Base-by-base conservation (phyloP, 495 filamentous ascomycete genomes). In the Aspergillus saccharolyticus region DNA sequence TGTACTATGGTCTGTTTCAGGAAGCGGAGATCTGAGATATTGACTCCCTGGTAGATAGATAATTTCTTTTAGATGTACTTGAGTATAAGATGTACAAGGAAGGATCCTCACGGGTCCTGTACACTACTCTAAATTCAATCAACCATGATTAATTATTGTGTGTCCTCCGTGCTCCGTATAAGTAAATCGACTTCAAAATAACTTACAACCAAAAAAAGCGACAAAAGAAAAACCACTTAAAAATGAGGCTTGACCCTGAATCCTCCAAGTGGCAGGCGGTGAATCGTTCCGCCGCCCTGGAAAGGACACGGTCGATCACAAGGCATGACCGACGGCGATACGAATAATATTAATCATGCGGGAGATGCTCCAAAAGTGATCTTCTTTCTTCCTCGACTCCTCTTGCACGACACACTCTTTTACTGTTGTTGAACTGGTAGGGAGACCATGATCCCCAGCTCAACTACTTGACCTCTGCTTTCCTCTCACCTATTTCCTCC, bases 251-350 rank as follows among this genome's bases (percentile, higher is more conserved):
- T 57, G 48, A 55, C 47, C 47, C 48, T 19, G 24, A 33, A 47
- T 45, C 18, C 58, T 18, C 6, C 6, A 63, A 42, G 18, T 5
- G 33, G 66, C 21, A 71, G 68, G 68, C 68, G 68, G 68, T 71
- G 62, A 52, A 44, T 3, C 1, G 28, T 17, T 15, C 20, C 20
- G 50, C 44, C 16, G 25, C 55, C 62, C 56, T 56, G 63, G 62
- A 66, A 68, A 68, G 66, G 66, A 68, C 66, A 68, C 66, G 66
- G 66, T 68, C 66, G 54, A 68, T 68, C 62, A 65, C 50, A 63
- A 60, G 58, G 47, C 46, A 55, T 49, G 39, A 50, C 52, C 15
- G 43, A n/a, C 12, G 49, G 39, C 57, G 53, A 66, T 64, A 56
- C 58, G 63, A n/a, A 64, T 58, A 61, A 63, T n/a, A n/a, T 28